phyloP scores from a whole-genome alignment of 345 rosid genomes.

The Bretschneidera sinensis region DNA sequence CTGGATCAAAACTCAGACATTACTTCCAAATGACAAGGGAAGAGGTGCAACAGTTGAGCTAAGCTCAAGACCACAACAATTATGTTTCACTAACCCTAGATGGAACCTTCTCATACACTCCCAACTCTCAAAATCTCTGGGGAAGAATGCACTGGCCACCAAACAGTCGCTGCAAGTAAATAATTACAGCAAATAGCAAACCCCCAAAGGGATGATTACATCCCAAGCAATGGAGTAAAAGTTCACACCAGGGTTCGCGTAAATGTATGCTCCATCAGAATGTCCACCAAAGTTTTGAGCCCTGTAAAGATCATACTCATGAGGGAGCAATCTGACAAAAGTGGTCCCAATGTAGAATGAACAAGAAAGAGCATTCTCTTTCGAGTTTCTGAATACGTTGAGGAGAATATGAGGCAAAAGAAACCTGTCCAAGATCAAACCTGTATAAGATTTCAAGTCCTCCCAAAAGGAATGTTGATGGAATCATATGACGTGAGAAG shows the following conservation, averaged over 20 bases:
- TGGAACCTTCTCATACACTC: constrained; percentile 37
- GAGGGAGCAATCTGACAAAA: constrained; percentile 36
- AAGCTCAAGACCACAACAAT: no score
- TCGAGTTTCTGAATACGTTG: constrained; percentile 34
- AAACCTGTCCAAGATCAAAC: constrained; percentile 44
- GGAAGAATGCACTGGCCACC: constrained; percentile 48
- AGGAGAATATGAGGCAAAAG: constrained; percentile 48
- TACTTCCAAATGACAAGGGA: no score
- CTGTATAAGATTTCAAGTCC: constrained; percentile 29
- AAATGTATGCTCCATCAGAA: constrained; percentile 29
- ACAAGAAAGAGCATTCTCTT: constrained; percentile 28
- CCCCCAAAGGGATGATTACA: constrained; percentile 26
- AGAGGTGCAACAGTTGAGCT: no score
- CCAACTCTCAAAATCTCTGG: constrained; percentile 24
- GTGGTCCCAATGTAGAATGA: constrained; percentile 36
- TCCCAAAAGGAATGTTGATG: constrained; percentile 20
- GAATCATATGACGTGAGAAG: neutral
- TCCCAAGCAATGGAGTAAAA: constrained; percentile 43
- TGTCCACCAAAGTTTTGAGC: constrained; percentile 14
- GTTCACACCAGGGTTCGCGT: constrained; percentile 32
- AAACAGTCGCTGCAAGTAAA: constrained; percentile 40
- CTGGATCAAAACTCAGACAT: no score
- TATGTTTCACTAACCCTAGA: constrained; percentile 13
- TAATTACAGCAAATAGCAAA: constrained; percentile 30
- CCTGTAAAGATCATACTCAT: constrained; percentile 48